These are phyloP conservation scores for Wallacemonas sp. DNA, from an alignment of 208 protist species.

Conservation along the genomic window DNA sequence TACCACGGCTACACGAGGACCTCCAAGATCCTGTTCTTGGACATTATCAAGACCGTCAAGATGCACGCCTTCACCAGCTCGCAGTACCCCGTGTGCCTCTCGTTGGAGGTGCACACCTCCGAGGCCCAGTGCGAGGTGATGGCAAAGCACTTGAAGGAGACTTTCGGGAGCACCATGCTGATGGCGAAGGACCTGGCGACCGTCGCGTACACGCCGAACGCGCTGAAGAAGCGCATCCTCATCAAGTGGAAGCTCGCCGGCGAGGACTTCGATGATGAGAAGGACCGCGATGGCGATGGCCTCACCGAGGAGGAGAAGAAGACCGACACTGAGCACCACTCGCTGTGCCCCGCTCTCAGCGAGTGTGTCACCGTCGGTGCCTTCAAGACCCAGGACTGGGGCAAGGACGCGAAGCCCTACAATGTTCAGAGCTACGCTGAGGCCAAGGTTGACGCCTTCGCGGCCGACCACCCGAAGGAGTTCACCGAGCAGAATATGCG, in stretches of 20 bases:
- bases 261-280: conserved; percentile 30
- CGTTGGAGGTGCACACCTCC: conserved; percentile 64
- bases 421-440: conserved; percentile 65
- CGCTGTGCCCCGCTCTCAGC: conserved; percentile 27
- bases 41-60: conserved; percentile 50
- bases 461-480: conserved; percentile 16
- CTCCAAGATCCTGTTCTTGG: conserved; percentile 57
- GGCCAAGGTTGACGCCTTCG: conserved; percentile 47
- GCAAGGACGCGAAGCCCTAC: conserved; percentile 44
- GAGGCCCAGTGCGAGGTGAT: conserved; percentile 44
- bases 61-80: conserved; percentile 46
- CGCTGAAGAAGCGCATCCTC: conserved; percentile 33
- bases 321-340: conserved; percentile 19
- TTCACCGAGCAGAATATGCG: conserved; percentile 56
- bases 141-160: conserved; percentile 37
- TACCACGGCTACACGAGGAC: conserved; percentile 72
- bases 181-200: conserved; percentile 22
- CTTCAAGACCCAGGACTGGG: conserved; percentile 53
- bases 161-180: conserved; percentile 44
- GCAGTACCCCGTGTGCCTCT: conserved; percentile 60
- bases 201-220: conserved; percentile 35
- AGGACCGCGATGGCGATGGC: conserved; percentile 21
- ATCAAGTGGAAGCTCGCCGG: conserved; percentile 50
- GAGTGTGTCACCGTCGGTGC: conserved; percentile 44
- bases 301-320: conserved; percentile 17